Base-by-base conservation (phyloP, 805 yeast genomes). In the Cyberlindnera maritima region DNA sequence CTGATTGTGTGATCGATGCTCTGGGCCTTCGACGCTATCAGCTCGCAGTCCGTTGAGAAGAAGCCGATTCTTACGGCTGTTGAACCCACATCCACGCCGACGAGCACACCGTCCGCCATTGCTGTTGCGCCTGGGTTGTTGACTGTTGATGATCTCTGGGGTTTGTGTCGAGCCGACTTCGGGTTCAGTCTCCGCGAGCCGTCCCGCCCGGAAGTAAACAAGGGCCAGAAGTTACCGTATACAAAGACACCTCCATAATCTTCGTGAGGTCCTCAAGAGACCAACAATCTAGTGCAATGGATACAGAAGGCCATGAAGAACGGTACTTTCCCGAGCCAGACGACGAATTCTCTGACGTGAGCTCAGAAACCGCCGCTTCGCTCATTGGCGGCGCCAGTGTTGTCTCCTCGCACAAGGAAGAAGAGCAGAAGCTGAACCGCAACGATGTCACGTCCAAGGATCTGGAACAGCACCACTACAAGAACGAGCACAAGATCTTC, bases 21-120 rank as follows among this genome's bases (percentile, higher is more conserved):
- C 53, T 44, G 4, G 50, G 36, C 12, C 38, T 11, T 46, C 0
- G 48, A 38, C 1, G 43, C 41, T 1, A 59, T 31, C 4, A 62
- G 43, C 18, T 44, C 36, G 4, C 64, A 63, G 5, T 52, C 49
- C 2, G 42, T 23, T 29, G 56, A 47, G 39, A 58, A 52, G 10
- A 65, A 38, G 23, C 70, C 75, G 3, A 71, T 65, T 35, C 83
- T 59, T 3, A 76, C 77, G 0, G 77, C 68, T 3, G 74, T 70
- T 1, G 83, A 72, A 1, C 83, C 83, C 3, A 77, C 61, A 57
- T 79, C 83, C 13, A 77, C 65, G 0, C 82, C 82, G 10, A 44
- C 54, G 23, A 36, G 48, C 7, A 44, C 39, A 8, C 9, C 36
- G 3, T 28, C 19, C 26, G 25, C 21, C 14, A 9, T 9, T n/a